These are phyloP conservation scores for Mycosphaerelloides madeirae DNA, from an alignment of 2,329 filamentous ascomycete genomes.

Conservation along the genomic window DNA sequence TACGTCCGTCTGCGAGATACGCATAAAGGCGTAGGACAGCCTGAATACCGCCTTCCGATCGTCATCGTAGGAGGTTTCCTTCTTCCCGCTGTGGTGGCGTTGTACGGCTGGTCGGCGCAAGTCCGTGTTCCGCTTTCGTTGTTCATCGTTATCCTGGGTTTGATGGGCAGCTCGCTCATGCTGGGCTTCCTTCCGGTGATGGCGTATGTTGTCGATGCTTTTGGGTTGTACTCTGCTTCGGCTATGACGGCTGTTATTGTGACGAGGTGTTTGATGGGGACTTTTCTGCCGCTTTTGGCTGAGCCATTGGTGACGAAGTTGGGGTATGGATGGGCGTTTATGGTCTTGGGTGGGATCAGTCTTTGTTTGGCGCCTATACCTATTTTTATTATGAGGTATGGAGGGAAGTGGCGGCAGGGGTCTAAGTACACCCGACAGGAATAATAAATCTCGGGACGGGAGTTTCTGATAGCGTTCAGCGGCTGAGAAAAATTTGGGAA, in stretches of 20 bases:
- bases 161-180: constrained; percentile 48
- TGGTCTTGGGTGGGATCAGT: constrained; percentile 20
- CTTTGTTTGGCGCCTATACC: constrained; percentile 26
- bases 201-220: constrained; percentile 44
- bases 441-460: constrained; percentile 4
- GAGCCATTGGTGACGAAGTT: constrained; percentile 37
- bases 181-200: constrained; percentile 42
- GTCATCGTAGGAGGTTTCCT: constrained; percentile 51
- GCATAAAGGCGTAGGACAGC: constrained; percentile 32
- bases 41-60: constrained; percentile 61
- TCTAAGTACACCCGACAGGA: constrained; percentile 24
- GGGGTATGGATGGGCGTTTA: constrained; percentile 40
- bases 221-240: constrained; percentile 43
- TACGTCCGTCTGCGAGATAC: constrained; percentile 27
- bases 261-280: constrained; percentile 41
- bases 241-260: constrained; percentile 43
- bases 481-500: background rate
- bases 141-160: constrained; percentile 50
- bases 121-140: constrained; percentile 49
- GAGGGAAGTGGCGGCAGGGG: constrained; percentile 23
- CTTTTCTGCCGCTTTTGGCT: constrained; percentile 43
- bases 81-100: constrained; percentile 50
- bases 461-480: background rate
- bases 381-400: constrained; percentile 25
- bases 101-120: constrained; percentile 56